phyloP scores from a whole-genome alignment of 2,329 filamentous ascomycete species.

The Alternaria triticimaculans region DNA sequence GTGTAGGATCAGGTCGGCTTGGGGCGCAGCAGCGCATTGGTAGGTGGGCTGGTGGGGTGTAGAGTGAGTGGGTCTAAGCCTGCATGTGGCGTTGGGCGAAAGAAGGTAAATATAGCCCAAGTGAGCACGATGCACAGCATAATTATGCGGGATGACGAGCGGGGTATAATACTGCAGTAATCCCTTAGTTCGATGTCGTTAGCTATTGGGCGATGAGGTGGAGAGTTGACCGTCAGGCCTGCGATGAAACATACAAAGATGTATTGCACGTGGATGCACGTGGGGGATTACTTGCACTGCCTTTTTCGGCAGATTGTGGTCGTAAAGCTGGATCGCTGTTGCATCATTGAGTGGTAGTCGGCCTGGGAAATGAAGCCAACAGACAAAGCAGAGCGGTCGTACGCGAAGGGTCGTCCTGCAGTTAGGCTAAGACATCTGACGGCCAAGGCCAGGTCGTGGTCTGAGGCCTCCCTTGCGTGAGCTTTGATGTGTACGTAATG shows the following conservation, averaged over 20 bases:
- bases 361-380: neutral
- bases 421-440: neutral
- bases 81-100: constrained; percentile 21
- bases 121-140: constrained; percentile 14
- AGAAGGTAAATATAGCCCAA: constrained; percentile 26
- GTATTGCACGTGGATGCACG: constrained; percentile 3
- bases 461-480: neutral
- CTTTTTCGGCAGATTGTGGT: neutral
- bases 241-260: constrained; percentile 17
- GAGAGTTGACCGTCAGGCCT: constrained; percentile 10
- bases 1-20: constrained; percentile 17
- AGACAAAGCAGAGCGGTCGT: constrained; percentile 2
- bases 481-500: neutral
- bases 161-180: constrained; percentile 14
- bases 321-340: neutral
- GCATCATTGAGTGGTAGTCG: neutral
- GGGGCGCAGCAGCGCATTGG: constrained; percentile 33
- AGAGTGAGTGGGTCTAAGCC: constrained; percentile 19
- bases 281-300: constrained; percentile 13
- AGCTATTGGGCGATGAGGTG: constrained; percentile 8
- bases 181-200: constrained; percentile 11
- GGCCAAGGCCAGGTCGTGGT: neutral
- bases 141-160: constrained; percentile 19
- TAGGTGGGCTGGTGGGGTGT: constrained; percentile 21
- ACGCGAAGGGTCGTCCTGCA: constrained; percentile 1